Base-by-base conservation (phyloP, 1,284 basidiomycete species). In the Apiotrichum montevideense region DNA sequence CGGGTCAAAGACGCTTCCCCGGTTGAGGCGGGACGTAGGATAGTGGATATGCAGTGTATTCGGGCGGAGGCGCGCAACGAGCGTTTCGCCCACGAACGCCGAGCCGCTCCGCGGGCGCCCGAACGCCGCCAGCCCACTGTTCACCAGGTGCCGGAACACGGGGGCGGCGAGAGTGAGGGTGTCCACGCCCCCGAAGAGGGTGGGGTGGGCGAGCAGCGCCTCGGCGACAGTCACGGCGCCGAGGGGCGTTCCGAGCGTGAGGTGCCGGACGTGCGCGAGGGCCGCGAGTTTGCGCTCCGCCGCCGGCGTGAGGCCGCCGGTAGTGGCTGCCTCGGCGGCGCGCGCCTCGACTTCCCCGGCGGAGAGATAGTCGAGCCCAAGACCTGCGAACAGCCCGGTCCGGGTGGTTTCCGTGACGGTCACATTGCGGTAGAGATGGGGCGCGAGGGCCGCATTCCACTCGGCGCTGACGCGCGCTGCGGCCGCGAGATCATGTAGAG, bases 81-180 rank as follows among this genome's bases (percentile, higher is more conserved):
- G 60, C 33, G 55, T 56, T 46, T 62, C 60, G 39, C 57, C 57
- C 5, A 62, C 49, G 14, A 62, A 62, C 3, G 57, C 60, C 2
- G 41, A 15, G 6, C 60, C 60, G 37, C 40, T 48, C 6, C 60
- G 60, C 0, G 60, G 60, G 0, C 60, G 57, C 1, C 60, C 60
- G 8, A 62, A 62, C 7, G 52, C 55, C 0, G 60, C 60, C 13
- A 62, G 41, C 14, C 56, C 56, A 5, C 42, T 52, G 57, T 56
- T 58, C 37, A 62, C 60, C 21, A 62, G 52, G 39, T 56, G 50
- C 34, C 60, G 57, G 55, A 58, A 62, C 35, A 59, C 43, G 4
- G 55, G 51, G 10, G 57, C 46, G 6, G 55, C 54, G 11, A 62
- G 41, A 10, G 57, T 33, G 29, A 62, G 46, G 13, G 56, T 53